phyloP scores from a whole-genome alignment of 2,329 filamentous ascomycete species.

The Verticillium tricorpus region DNA sequence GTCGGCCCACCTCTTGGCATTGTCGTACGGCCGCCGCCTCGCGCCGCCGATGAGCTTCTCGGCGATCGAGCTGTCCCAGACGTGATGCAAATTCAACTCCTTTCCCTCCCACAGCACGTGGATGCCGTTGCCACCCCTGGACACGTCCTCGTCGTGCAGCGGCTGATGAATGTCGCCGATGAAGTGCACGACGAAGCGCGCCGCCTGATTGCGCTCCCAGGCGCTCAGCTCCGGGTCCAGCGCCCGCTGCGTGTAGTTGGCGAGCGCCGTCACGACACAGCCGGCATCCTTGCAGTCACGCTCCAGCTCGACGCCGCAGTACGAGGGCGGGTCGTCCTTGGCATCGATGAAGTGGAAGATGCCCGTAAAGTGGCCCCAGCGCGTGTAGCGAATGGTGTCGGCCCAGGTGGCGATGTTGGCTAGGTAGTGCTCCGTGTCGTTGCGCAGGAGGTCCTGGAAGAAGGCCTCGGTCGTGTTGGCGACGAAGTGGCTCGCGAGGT shows the following conservation, averaged over 20 bases:
- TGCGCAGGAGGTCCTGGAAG: constrained; percentile 53
- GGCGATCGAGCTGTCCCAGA: constrained; percentile 69
- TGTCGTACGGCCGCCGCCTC: constrained; percentile 41
- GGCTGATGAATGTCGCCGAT: constrained; percentile 68
- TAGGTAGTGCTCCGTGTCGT: constrained; percentile 52
- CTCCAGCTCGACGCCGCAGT: constrained; percentile 52
- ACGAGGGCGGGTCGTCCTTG: constrained; percentile 54
- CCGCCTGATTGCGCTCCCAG: constrained; percentile 50
- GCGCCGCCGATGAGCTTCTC: constrained; percentile 59
- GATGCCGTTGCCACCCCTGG: constrained; percentile 65
- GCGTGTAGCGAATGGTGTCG: constrained; percentile 60
- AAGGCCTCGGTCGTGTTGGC: constrained; percentile 48
- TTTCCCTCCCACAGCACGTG: constrained; percentile 55
- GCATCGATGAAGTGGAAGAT: constrained; percentile 68
- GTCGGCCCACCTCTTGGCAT: constrained; percentile 53
- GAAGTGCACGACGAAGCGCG: constrained; percentile 66
- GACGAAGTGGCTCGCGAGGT: constrained; percentile 58
- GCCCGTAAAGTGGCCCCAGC: constrained; percentile 54
- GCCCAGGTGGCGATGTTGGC: constrained; percentile 64
- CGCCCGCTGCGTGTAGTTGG: constrained; percentile 56
- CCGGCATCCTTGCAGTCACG: constrained; percentile 59
- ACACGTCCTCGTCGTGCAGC: constrained; percentile 60
- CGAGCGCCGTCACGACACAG: constrained; percentile 58
- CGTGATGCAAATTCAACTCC: constrained; percentile 62
- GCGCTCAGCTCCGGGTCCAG: constrained; percentile 39